Percentiles rank a stretch among this genome's conserved stretches.
These are phyloP conservation scores for Phlyctochytrium arcticum DNA, from an alignment of 192 early-diverging fungal genomes.

Conservation along the genomic window DNA sequence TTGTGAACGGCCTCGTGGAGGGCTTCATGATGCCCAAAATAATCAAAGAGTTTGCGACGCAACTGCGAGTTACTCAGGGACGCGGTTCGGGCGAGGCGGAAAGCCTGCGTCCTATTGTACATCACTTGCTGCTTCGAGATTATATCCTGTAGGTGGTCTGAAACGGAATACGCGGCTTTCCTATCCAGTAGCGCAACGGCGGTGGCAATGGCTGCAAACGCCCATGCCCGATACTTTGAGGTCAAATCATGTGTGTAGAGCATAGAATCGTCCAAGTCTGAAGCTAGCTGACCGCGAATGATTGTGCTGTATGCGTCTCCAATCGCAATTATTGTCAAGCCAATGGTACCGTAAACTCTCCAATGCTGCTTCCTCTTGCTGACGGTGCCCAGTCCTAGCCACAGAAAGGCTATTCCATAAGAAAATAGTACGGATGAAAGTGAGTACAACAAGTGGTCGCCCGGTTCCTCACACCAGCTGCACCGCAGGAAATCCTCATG, in stretches of 20 bases:
- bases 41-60: constrained; percentile 28
- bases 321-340: not conserved
- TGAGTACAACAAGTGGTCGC: constrained; percentile 11
- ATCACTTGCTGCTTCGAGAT: constrained; percentile 26
- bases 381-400: constrained; percentile 18
- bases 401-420: constrained; percentile 8
- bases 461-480: constrained; percentile 21
- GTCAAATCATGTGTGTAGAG: too few relatives aligned
- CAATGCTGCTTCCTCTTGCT: constrained; percentile 10
- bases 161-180: constrained; percentile 24
- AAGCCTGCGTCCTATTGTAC: constrained; percentile 18
- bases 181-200: constrained; percentile 5
- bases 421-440: constrained; percentile 6
- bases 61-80: constrained; percentile 16
- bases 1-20: constrained; percentile 15
- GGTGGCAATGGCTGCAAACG: constrained; percentile 21
- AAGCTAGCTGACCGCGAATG: not conserved
- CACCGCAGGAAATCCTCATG: constrained; percentile 19
- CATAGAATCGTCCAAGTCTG: not conserved
- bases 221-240: not conserved
- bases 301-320: constrained; percentile 9
- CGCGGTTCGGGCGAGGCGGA: constrained; percentile 26
- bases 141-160: constrained; percentile 25
- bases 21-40: constrained; percentile 25
- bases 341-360: constrained; percentile 17